phyloP scores from a whole-genome alignment of 1,139 yeast species.

The Lodderomyces margitis region DNA sequence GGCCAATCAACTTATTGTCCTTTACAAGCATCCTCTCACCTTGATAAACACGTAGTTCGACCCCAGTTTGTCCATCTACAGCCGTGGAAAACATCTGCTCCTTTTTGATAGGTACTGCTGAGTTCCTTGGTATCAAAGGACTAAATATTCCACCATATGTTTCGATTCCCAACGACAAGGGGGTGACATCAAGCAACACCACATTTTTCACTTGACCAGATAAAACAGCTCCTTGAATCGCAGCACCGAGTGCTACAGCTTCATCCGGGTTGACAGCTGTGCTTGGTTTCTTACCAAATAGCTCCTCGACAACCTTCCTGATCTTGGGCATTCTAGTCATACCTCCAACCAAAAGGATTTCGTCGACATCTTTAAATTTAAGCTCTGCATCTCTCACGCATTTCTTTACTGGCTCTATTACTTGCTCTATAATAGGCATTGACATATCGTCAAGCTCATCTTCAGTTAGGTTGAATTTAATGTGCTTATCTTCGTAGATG shows the following conservation, averaged over 20 bases:
- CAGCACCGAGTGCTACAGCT: slow-evolving; percentile 84
- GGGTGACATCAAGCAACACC: slow-evolving; percentile 74
- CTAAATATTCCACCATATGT: slow-evolving; percentile 81
- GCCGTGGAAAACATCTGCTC: slow-evolving; percentile 78
- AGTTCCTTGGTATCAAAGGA: slow-evolving; percentile 72
- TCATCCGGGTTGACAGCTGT: slow-evolving; percentile 78
- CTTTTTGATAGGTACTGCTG: slow-evolving; percentile 71
- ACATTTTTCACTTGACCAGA: slow-evolving; percentile 72
- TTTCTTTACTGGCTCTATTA: slow-evolving; percentile 63
- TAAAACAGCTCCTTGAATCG: slow-evolving; percentile 76
- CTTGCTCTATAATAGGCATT: slow-evolving; percentile 55
- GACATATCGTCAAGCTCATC: slow-evolving; percentile 64
- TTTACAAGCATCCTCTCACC: slow-evolving; percentile 75
- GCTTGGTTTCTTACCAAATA: slow-evolving; percentile 60
- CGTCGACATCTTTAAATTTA: slow-evolving; percentile 61
- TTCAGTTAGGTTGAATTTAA: slow-evolving; percentile 54
- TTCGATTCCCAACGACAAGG: slow-evolving; percentile 76
- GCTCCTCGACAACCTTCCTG: slow-evolving; percentile 51
- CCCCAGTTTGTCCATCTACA: slow-evolving; percentile 82
- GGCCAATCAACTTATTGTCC: slow-evolving; percentile 72
- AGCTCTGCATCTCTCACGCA: slow-evolving; percentile 72
- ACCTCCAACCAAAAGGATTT: slow-evolving; percentile 74
- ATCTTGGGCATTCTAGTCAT: slow-evolving; percentile 86
- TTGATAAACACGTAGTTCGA: slow-evolving; percentile 73
- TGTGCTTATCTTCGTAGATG: slow-evolving; percentile 49